phyloP scores from a whole-genome alignment of 208 protist species.

The Wallacemonas sp. region DNA sequence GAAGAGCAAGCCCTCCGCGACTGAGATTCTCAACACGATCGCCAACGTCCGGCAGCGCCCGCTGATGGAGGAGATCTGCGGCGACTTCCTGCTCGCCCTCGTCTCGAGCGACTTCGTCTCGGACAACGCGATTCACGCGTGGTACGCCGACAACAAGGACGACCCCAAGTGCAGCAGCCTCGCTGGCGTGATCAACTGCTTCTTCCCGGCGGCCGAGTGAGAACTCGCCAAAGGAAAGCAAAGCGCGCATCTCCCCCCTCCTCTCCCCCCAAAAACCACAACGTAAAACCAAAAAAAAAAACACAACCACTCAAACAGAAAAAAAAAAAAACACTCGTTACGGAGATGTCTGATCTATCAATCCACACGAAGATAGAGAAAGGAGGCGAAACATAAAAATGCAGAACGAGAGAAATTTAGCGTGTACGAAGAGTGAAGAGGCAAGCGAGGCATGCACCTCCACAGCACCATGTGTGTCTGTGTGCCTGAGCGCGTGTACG shows the following conservation, averaged over 20 bases:
- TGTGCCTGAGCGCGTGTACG: not conserved
- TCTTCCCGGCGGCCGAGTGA: not conserved
- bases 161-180: constrained; percentile 18
- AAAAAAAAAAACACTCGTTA: too few relatives aligned
- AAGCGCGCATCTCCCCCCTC: too few relatives aligned
- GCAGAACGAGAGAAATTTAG: too few relatives aligned
- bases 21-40: constrained; percentile 55
- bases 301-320: too few relatives aligned
- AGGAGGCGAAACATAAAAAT: too few relatives aligned
- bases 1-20: constrained; percentile 17
- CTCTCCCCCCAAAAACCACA: too few relatives aligned
- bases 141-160: constrained; percentile 36
- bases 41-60: constrained; percentile 45
- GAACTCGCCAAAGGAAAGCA: too few relatives aligned
- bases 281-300: too few relatives aligned
- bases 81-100: constrained; percentile 80
- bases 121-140: constrained; percentile 30
- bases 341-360: too few relatives aligned
- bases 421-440: too few relatives aligned
- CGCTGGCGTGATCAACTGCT: constrained; percentile 24
- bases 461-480: not conserved
- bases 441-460: too few relatives aligned
- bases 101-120: constrained; percentile 30
- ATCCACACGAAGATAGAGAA: too few relatives aligned
- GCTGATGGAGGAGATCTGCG: constrained; percentile 73